A percentile compares a stretch with the other conserved stretches of the same genome.
phyloP scores from a whole-genome alignment of 2,329 filamentous ascomycete species.

The Byssoonygena ceratinophila region DNA sequence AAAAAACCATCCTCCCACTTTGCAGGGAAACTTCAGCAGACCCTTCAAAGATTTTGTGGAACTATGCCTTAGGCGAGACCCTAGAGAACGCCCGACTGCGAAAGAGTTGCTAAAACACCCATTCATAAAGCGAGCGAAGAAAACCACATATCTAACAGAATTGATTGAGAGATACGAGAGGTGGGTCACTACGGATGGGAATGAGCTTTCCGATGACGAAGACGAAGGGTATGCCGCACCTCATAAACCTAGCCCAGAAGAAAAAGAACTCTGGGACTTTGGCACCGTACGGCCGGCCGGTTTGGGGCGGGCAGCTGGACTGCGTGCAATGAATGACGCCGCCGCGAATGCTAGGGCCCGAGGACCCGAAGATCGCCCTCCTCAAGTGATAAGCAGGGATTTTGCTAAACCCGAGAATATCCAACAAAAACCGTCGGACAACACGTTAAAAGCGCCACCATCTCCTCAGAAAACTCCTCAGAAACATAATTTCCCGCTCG shows the following conservation, averaged over 20 bases:
- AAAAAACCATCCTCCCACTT: conserved; percentile 75
- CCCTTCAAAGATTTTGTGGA: conserved; percentile 77
- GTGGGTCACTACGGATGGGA: conserved; percentile 73
- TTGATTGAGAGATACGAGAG: conserved; percentile 82
- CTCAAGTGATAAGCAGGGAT: conserved; percentile 2
- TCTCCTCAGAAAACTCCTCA: conserved; percentile 49
- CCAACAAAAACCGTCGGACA: conserved; percentile 21
- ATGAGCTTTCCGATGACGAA: conserved; percentile 55
- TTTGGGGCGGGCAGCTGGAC: conserved; percentile 52
- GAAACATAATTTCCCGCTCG: conserved; percentile 37
- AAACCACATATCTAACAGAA: conserved; percentile 92
- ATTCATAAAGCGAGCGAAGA: conserved; percentile 84
- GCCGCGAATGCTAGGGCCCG: conserved; percentile 64
- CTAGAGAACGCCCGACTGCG: conserved; percentile 75
- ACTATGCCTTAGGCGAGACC: conserved; percentile 76
- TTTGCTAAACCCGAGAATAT: conserved; percentile 20
- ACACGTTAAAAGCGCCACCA: conserved; percentile 40
- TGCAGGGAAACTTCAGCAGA: conserved; percentile 73
- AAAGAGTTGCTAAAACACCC: conserved; percentile 79
- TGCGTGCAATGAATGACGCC: conserved; percentile 67
- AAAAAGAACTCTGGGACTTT: conserved; percentile 97
- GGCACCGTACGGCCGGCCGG: conserved; percentile 80
- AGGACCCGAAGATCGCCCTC: conserved; percentile 28
- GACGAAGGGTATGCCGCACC: conserved; percentile 42
- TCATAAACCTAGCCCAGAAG: conserved; percentile 40